Base-by-base conservation (phyloP, 1,284 basidiomycete genomes). In the Ganoderma lingzhi region DNA sequence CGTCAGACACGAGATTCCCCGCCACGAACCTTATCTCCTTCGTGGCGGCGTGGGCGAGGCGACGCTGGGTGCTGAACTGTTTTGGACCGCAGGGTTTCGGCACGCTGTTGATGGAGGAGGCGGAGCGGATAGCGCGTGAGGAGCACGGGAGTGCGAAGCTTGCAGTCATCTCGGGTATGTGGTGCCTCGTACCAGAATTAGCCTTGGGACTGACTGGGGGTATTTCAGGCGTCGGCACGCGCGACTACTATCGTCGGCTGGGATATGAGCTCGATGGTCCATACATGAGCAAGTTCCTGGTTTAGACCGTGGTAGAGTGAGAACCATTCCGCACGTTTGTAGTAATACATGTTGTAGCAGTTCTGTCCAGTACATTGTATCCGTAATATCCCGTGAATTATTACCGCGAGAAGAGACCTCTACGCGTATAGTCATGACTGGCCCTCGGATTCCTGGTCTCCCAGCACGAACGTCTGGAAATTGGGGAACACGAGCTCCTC, bases 51-150 rank as follows among this genome's bases (percentile, higher is more conserved):
- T 30, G 39, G 37, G 35, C 23, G 15, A 42, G 44, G 51, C 30
- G 62, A 53, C 53, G 70, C 44, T 68, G 39, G 62, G 42, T 60
- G 70, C 44, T 68, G 39, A 59, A 9, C 45, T 23, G 44, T 59
- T 48, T 58, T 67, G 45, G 44, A 17, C n/a, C 55, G 41, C 82
- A 95, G 88, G 98, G 98, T 10, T 99, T 99, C 79, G 98, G 98
- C 28, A 99, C 96, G 35, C 80, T 99, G 70, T 83, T 99, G 70
- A 99, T 99, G 98, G 98, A 99, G 80, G 97, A 99, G 84, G 98
- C 98, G 1, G 98, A 99, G 82, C 87, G 96, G 72, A 99, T 99
- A 82, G 96, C 98, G n/a, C 86, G 93, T 72, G 97, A 99, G 77
- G 98, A 99, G 79, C 98, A 99, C 80, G 97, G 95, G 2, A 98